Percentiles rank a stretch among this genome's conserved stretches.
Conservation (phyloP, 1,284 basidiomycete genomes). For the Trichosporon sp. region DNA sequence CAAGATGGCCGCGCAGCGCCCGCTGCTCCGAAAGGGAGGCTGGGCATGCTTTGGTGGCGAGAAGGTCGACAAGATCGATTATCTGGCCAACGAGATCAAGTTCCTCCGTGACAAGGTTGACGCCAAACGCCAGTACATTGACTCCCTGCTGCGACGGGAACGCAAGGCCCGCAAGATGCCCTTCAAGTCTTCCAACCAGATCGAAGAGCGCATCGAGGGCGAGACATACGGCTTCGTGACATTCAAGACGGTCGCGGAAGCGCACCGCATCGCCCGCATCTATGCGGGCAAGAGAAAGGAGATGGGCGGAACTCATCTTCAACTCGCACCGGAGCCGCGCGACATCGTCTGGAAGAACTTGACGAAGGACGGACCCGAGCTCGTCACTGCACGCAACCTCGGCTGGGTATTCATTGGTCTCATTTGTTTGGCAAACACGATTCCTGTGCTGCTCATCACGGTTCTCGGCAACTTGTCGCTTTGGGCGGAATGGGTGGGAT, state of each 20-base stretch:
- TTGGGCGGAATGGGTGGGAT: background rate
- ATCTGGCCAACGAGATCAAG: slow-evolving; percentile 70
- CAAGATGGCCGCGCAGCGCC: slow-evolving; percentile 71
- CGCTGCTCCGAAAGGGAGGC: slow-evolving; percentile 71
- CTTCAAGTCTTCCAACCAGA: slow-evolving; percentile 27
- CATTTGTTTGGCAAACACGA: slow-evolving; percentile 88
- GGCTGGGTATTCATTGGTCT: slow-evolving; percentile 74
- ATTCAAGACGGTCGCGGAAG: slow-evolving; percentile 88
- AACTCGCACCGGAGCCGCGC: slow-evolving; percentile 52
- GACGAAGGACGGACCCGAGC: slow-evolving; percentile 68
- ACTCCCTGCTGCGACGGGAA: slow-evolving; percentile 59
- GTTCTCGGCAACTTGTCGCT: slow-evolving; percentile 72
- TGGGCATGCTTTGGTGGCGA: slow-evolving; percentile 72
- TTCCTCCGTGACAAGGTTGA: slow-evolving; percentile 70
- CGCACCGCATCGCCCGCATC: slow-evolving; percentile 58
- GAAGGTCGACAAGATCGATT: slow-evolving; percentile 79
- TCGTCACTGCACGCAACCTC: slow-evolving; percentile 67
- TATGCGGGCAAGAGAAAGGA: slow-evolving; percentile 53
- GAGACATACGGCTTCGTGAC: slow-evolving; percentile 93
- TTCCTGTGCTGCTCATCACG: slow-evolving; percentile 72
- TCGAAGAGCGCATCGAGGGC: slow-evolving; percentile 56
- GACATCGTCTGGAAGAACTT: slow-evolving; percentile 80
- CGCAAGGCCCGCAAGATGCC: slow-evolving; percentile 44
- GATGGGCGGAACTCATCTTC: slow-evolving; percentile 51
- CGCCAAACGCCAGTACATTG: slow-evolving; percentile 71